Conservation (phyloP, 345 rosid species). For the Populus ilicifolia region DNA sequence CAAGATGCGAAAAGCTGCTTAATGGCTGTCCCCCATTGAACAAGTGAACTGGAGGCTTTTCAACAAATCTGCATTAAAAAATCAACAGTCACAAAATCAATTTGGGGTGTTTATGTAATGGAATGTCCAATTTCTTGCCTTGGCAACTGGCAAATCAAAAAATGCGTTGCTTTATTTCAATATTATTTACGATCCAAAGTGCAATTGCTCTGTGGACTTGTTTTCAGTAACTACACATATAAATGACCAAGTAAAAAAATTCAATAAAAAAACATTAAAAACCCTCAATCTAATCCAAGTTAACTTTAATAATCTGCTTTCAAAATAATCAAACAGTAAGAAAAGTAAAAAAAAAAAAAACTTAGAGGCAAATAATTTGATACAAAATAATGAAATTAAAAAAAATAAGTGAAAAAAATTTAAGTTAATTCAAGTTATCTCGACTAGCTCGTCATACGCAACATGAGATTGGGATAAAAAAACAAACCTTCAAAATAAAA, state of each 20-base stretch:
- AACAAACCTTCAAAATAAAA: too few species aligned
- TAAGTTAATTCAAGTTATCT: too few species aligned
- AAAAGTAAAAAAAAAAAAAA: too few species aligned
- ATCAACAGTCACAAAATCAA: conserved; percentile 13
- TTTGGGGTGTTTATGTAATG: not conserved
- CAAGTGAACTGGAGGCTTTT: conserved; percentile 64
- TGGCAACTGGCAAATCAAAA: not conserved
- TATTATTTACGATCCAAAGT: not conserved
- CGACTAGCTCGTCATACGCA: rapidly evolving
- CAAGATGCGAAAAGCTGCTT: conserved; percentile 76
- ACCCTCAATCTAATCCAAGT: rapidly evolving
- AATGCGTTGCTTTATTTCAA: not conserved
- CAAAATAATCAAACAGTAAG: rapidly evolving
- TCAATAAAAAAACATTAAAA: too few species aligned
- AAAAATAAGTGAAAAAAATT: too few species aligned
- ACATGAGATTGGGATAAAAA: too few species aligned
- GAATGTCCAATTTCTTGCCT: not conserved
- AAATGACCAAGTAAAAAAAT: too few species aligned
- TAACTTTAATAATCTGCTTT: too few species aligned
- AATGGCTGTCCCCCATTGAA: conserved; percentile 75
- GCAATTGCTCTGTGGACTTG: not conserved
- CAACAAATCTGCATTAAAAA: conserved; percentile 56
- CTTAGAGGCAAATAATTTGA: too few species aligned
- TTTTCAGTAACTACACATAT: not conserved
- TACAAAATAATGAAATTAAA: too few species aligned